A percentile compares a stretch with the other conserved stretches of the same genome.
Conservation (phyloP, 148 eudicot genomes). For the Rhododendron ovatum region DNA sequence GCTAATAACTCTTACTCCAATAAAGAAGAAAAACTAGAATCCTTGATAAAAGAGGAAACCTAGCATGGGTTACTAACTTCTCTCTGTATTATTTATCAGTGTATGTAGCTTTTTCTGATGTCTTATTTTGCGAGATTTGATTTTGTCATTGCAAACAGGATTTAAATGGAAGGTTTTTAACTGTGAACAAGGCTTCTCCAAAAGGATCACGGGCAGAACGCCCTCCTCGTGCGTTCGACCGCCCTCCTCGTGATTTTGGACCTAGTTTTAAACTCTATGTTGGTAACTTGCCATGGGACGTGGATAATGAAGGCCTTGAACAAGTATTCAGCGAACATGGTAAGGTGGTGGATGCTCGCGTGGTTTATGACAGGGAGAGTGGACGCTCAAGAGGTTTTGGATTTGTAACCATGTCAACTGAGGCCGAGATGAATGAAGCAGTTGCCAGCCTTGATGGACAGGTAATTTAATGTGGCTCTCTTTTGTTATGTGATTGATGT, state of each 20-base stretch:
- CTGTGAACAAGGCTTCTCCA: constrained; percentile 92
- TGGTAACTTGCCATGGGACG: constrained; percentile 88
- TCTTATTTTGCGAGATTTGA: background rate
- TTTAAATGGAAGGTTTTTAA: constrained; percentile 56
- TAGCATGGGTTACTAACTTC: background rate
- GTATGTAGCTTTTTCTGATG: background rate
- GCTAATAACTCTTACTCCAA: background rate
- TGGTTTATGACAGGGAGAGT: constrained; percentile 69
- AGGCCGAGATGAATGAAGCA: constrained; percentile 71
- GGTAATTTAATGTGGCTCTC: constrained; percentile 30
- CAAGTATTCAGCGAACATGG: constrained; percentile 75
- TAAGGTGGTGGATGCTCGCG: constrained; percentile 55
- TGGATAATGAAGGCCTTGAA: constrained; percentile 63
- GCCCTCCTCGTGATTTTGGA: constrained; percentile 25
- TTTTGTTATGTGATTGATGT: background rate
- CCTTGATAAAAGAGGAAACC: background rate
- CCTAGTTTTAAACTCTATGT: constrained; percentile 65
- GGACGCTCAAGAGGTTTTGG: constrained; percentile 92
- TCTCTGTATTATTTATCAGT: background rate
- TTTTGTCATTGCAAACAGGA: constrained; percentile 41
- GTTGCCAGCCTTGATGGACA: constrained; percentile 75
- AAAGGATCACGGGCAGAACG: constrained; percentile 78
- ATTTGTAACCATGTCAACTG: constrained; percentile 74
- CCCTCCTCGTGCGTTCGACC: constrained; percentile 17
- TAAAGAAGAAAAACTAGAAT: background rate